These are phyloP conservation scores for Aspergillus bridgeri DNA, from an alignment of 495 filamentous ascomycete genomes.

Conservation along the genomic window DNA sequence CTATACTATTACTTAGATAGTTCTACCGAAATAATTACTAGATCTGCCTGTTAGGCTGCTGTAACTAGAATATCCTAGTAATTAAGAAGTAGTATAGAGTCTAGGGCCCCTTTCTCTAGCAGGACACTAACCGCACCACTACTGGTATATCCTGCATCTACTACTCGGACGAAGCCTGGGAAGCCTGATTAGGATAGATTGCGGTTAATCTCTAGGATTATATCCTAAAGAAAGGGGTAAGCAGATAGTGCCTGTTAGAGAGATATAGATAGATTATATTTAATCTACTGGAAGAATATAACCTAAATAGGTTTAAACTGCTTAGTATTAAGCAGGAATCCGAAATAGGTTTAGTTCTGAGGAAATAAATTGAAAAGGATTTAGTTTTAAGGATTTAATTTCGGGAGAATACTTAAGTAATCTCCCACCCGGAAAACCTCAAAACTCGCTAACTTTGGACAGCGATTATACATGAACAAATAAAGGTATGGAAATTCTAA, in stretches of 20 bases:
- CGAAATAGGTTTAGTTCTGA: neutral
- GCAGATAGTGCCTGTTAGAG: neutral
- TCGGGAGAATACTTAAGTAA: conserved; percentile 1
- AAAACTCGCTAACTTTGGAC: neutral
- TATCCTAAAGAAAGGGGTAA: neutral
- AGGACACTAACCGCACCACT: too few relatives aligned
- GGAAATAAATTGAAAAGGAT: neutral
- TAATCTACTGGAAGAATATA: neutral
- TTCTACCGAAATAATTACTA: too few relatives aligned
- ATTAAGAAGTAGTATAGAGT: too few relatives aligned
- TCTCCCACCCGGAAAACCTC: neutral
- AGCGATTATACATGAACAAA: neutral
- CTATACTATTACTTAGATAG: too few relatives aligned
- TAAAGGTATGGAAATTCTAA: neutral
- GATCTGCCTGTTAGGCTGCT: too few relatives aligned
- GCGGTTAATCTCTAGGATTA: too few relatives aligned
- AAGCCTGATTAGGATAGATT: too few relatives aligned
- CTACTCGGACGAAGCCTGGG: too few relatives aligned
- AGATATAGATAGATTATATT: neutral
- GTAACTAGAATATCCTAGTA: too few relatives aligned
- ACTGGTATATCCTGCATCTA: too few relatives aligned
- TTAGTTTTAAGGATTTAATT: neutral
- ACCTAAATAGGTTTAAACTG: neutral
- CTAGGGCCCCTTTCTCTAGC: too few relatives aligned
- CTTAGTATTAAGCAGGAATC: neutral